Evolutionary conservation across 2,329 filamentous ascomycete species (phyloP).

Genomic region (Colletotrichum higginsianum): DNA sequence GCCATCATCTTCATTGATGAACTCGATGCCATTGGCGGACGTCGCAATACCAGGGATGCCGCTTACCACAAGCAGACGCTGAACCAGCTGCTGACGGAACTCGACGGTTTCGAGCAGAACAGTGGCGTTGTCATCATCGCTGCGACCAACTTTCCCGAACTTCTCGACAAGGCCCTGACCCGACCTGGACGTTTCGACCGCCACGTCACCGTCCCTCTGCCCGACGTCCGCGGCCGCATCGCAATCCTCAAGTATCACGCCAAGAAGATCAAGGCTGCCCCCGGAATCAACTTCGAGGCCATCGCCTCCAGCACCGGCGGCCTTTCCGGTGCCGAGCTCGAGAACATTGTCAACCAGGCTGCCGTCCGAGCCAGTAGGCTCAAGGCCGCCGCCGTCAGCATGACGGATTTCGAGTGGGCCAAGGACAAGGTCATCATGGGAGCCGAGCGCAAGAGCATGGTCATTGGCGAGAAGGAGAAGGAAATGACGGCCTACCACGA

Average conservation of each 20-base stretch:
- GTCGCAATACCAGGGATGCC: conserved; percentile 92
- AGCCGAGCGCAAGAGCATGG: conserved; percentile 88
- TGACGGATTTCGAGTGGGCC: conserved; percentile 93
- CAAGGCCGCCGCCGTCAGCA: conserved; percentile 81
- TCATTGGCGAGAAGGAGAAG: conserved; percentile 95
- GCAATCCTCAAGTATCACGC: conserved; percentile 95
- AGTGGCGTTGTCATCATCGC: conserved; percentile 96
- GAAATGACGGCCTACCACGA: conserved; percentile 97
- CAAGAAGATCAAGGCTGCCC: conserved; percentile 86
- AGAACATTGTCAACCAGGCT: conserved; percentile 97
- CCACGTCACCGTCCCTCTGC: conserved; percentile 88
- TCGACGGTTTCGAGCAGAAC: conserved; percentile 96
- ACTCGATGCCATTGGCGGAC: conserved; percentile 93
- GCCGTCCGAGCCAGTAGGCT: conserved; percentile 94
- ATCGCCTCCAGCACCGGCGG: conserved; percentile 91
- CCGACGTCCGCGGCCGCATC: conserved; percentile 93
- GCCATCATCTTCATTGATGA: conserved; percentile 97
- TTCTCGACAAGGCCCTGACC: conserved; percentile 96
- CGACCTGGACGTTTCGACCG: conserved; percentile 97
- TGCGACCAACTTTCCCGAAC: conserved; percentile 95
- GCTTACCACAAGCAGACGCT: conserved; percentile 97
- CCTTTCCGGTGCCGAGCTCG: conserved; percentile 94
- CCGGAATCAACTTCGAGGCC: conserved; percentile 85
- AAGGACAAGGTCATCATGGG: conserved; percentile 99
- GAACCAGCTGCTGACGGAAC: conserved; percentile 95